These are phyloP conservation scores for Eucalyptus cloeziana DNA, from an alignment of 345 rosid species.

Conservation along the genomic window DNA sequence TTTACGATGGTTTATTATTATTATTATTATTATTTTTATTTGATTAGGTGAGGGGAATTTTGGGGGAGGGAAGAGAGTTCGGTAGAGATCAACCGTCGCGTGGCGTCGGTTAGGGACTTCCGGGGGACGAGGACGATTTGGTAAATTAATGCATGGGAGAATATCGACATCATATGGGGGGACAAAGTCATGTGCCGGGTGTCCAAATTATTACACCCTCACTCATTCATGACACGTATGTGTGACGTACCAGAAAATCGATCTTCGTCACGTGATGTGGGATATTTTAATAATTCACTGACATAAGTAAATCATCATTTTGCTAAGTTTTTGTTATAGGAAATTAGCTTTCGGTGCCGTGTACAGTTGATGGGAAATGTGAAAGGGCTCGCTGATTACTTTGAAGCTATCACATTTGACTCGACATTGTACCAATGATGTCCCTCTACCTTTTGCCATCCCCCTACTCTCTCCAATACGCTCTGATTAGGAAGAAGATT, in stretches of 20 bases:
- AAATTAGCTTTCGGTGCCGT: neutral
- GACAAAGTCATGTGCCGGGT: neutral
- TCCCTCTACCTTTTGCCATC: neutral
- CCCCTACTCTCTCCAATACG: neutral
- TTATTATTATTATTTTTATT: neutral
- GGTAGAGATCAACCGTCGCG: neutral
- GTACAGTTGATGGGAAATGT: neutral
- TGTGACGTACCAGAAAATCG: neutral
- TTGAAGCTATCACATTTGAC: neutral
- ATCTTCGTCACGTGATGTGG: neutral
- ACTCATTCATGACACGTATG: fast-evolving
- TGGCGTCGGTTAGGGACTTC: neutral
- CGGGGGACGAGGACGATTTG: neutral
- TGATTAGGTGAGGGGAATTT: neutral
- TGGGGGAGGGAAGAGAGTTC: neutral
- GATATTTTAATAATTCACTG: neutral
- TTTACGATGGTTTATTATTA: neutral
- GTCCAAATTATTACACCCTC: neutral
- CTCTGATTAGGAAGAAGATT: neutral
- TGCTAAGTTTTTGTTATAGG: fast-evolving
- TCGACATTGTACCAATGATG: neutral
- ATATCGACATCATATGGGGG: neutral
- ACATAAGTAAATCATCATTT: no score
- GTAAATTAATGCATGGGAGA: neutral
- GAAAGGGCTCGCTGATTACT: neutral